A percentile compares a stretch with the other conserved stretches of the same genome.
phyloP scores from a whole-genome alignment of 257 asterid species.

The Lavandula angustifolia region DNA sequence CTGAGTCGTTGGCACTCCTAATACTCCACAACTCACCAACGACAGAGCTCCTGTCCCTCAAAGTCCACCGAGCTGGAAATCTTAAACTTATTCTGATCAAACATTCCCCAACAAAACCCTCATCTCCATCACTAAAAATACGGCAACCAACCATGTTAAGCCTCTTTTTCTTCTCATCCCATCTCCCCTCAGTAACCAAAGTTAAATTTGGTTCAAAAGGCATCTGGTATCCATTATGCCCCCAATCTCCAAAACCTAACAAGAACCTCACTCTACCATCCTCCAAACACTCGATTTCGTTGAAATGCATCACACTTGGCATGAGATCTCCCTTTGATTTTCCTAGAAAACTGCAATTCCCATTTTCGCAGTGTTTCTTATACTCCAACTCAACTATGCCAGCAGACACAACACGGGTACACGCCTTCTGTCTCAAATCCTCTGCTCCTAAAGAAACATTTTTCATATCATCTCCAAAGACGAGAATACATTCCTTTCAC shows the following conservation, averaged over 20 bases:
- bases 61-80: constrained; percentile 64
- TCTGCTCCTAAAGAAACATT: constrained; percentile 50
- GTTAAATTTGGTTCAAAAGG: constrained; percentile 58
- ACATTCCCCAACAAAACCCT: constrained; percentile 67
- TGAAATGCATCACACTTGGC: constrained; percentile 50
- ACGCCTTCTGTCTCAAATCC: constrained; percentile 41
- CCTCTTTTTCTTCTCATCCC: constrained; percentile 64
- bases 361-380: constrained; percentile 50
- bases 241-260: constrained; percentile 51
- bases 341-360: constrained; percentile 61
- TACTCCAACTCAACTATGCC: constrained; percentile 55
- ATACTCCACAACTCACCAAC: constrained; percentile 85
- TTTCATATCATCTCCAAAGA: constrained; percentile 48
- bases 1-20: constrained; percentile 52
- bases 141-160: constrained; percentile 85
- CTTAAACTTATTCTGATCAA: constrained; percentile 68
- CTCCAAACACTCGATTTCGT: constrained; percentile 53
- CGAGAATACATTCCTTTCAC: constrained; percentile 45
- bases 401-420: constrained; percentile 39
- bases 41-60: constrained; percentile 64
- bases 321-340: constrained; percentile 40
- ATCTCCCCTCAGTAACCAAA: constrained; percentile 76
- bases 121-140: constrained; percentile 55
- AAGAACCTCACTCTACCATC: constrained; percentile 72
- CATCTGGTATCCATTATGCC: constrained; percentile 35